Percentiles rank a stretch among this genome's conserved stretches.
These are phyloP conservation scores for Boletus bicolor DNA, from an alignment of 768 basidiomycete species.

Conservation along the genomic window DNA sequence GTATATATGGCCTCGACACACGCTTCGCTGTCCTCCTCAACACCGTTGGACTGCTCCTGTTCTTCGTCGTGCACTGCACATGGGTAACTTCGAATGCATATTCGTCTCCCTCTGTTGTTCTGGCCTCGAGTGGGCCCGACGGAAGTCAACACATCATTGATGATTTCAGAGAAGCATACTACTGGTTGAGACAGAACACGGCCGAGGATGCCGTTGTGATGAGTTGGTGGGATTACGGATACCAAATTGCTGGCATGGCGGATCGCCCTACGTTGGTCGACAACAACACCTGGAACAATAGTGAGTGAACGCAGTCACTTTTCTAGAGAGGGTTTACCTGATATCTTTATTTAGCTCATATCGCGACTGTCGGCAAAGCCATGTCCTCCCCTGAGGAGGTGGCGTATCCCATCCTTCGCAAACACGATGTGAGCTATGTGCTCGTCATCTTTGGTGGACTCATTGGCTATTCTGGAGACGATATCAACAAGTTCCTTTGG, in stretches of 20 bases:
- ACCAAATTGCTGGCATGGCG: constrained; percentile 99
- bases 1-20: constrained; percentile 83
- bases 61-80: constrained; percentile 96
- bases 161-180: constrained; percentile 99
- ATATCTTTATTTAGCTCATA: constrained; percentile 62
- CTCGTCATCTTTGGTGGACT: constrained; percentile 97
- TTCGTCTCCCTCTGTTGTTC: constrained; percentile 95
- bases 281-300: constrained; percentile 99
- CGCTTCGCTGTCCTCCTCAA: constrained; percentile 75
- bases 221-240: constrained; percentile 99
- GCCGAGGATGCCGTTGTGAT: constrained; percentile 88
- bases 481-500: constrained; percentile 99
- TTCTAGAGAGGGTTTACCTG: constrained; percentile 3
- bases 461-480: constrained; percentile 96
- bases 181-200: constrained; percentile 97
- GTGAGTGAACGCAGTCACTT: constrained; percentile 44
- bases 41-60: constrained; percentile 70
- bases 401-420: constrained; percentile 93
- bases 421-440: constrained; percentile 97
- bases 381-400: constrained; percentile 94
- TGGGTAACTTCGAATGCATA: constrained; percentile 95
- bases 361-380: constrained; percentile 98
- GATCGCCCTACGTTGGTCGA: constrained; percentile 95
- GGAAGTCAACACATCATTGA: constrained; percentile 95
- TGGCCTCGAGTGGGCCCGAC: constrained; percentile 69